A percentile compares a stretch with the other conserved stretches of the same genome.
phyloP scores from a whole-genome alignment of 139 green algal species.

The Marvania coccoides region DNA sequence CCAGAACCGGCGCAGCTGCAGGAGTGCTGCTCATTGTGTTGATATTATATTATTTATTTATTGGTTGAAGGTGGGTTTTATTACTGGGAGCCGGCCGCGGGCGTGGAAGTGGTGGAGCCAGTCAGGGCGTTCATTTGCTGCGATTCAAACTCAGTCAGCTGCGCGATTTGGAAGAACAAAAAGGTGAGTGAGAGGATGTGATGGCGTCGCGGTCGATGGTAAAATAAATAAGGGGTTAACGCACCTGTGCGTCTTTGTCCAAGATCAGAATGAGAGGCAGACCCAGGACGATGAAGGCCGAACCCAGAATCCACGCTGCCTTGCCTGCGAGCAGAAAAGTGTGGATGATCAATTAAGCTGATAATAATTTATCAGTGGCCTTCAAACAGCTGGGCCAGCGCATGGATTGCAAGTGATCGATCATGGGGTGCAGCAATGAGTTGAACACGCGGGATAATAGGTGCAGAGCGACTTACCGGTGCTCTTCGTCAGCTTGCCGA shows the following conservation, averaged over 20 bases:
- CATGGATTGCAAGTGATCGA: not conserved
- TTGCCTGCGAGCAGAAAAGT: conserved; percentile 58
- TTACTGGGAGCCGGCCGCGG: not conserved
- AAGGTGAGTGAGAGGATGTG: not conserved
- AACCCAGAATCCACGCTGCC: conserved; percentile 84
- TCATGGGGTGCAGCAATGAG: not conserved
- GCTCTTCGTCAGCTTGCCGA: conserved; percentile 2
- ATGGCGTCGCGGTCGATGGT: too few relatives aligned
- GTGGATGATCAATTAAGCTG: too few relatives aligned
- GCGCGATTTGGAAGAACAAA: not conserved
- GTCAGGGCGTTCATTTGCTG: conserved; percentile 58
- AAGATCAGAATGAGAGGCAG: conserved; percentile 97
- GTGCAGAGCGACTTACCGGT: not conserved
- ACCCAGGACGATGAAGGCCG: conserved; percentile 78
- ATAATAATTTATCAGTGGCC: conserved; percentile 48
- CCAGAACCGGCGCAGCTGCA: conserved; percentile 4
- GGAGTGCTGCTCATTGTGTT: not conserved
- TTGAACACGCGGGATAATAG: not conserved
- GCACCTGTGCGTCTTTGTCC: conserved; percentile 86
- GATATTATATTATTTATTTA: not conserved
- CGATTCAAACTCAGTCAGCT: conserved; percentile 50
- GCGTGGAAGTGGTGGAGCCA: conserved; percentile 1
- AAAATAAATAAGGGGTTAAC: not conserved
- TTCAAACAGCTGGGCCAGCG: not conserved
- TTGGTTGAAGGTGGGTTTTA: not conserved